Conservation (phyloP, 169 alveolate genomes). For the Cyclospora cayetanensis region DNA sequence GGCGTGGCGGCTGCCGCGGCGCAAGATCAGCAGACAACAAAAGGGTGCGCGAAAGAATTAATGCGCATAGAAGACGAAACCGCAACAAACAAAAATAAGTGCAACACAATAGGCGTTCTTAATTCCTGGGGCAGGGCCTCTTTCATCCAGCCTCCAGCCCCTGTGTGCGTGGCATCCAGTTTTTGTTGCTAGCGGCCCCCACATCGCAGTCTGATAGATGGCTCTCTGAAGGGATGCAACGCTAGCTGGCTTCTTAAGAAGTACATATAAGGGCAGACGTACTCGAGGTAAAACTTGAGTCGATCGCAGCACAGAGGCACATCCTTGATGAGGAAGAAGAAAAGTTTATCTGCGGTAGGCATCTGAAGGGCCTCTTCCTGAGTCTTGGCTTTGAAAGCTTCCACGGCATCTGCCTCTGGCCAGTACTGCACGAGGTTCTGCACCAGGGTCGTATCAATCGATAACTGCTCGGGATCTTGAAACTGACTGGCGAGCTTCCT, state of each 20-base stretch:
- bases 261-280: neutral
- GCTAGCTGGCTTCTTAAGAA: neutral
- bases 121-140: too few species aligned
- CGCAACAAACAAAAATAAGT: neutral
- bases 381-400: neutral
- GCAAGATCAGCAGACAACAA: neutral
- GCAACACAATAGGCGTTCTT: neutral
- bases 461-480: neutral
- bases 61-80: neutral
- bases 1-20: neutral
- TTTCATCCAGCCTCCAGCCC: too few species aligned
- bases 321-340: neutral
- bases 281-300: constrained; percentile 22
- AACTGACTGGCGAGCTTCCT: constrained; percentile 3
- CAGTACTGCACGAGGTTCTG: constrained; percentile 43
- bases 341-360: constrained; percentile 42
- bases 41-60: neutral
- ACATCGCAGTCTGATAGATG: too few species aligned
- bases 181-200: too few species aligned
- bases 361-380: neutral
- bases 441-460: neutral
- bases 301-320: constrained; percentile 13
- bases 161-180: too few species aligned
- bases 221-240: neutral
- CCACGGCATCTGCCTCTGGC: constrained; percentile 3